phyloP scores from a whole-genome alignment of 1,284 basidiomycete genomes.

The Lentinula novae-zelandiae region DNA sequence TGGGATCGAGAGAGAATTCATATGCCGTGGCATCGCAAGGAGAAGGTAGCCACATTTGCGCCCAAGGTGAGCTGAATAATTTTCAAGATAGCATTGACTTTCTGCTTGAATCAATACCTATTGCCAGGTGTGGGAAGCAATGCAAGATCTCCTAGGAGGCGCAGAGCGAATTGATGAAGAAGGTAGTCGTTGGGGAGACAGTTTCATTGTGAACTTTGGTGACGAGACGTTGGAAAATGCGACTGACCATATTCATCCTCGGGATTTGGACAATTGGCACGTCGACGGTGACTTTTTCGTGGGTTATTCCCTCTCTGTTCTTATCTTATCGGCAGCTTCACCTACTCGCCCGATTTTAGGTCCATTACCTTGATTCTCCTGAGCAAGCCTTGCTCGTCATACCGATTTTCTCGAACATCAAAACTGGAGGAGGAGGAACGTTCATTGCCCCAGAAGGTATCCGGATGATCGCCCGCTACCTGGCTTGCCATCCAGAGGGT shows the following conservation, averaged over 20 bases:
- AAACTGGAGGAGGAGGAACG: slow-evolving; percentile 50
- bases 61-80: slow-evolving; percentile 38
- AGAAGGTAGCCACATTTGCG: slow-evolving; percentile 44
- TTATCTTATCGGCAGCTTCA: background rate
- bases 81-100: background rate
- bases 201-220: slow-evolving; percentile 59
- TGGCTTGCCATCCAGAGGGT: slow-evolving; percentile 52
- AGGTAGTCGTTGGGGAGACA: slow-evolving; percentile 49
- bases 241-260: slow-evolving; percentile 30
- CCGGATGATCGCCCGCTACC: slow-evolving; percentile 46
- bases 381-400: slow-evolving; percentile 60
- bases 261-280: slow-evolving; percentile 57
- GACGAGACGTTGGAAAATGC: slow-evolving; percentile 35
- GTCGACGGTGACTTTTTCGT: slow-evolving; percentile 64
- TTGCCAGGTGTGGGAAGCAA: slow-evolving; percentile 50
- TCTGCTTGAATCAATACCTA: background rate
- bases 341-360: slow-evolving; percentile 21
- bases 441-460: slow-evolving; percentile 55
- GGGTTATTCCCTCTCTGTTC: slow-evolving; percentile 14
- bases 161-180: slow-evolving; percentile 51
- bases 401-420: slow-evolving; percentile 53
- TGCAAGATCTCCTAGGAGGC: slow-evolving; percentile 54
- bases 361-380: slow-evolving; percentile 60
- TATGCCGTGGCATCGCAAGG: slow-evolving; percentile 48
- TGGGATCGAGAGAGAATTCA: slow-evolving; percentile 54